Evolutionary conservation across 129 eudicot genomes (phyloP).

Genomic region (Helichrysum umbraculigerum): DNA sequence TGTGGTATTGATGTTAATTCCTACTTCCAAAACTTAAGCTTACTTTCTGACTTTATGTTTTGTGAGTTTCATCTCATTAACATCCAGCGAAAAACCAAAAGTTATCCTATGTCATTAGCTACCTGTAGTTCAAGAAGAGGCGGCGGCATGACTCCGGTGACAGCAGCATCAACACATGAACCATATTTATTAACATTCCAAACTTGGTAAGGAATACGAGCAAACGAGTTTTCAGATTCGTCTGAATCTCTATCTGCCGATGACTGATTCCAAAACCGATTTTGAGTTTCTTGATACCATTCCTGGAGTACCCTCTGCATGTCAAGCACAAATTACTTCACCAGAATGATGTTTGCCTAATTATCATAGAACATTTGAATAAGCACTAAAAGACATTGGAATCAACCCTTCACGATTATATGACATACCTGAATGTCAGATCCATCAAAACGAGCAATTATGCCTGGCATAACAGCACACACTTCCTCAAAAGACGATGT

Average conservation of each 20-base stretch:
- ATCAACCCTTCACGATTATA: slow-evolving; percentile 2
- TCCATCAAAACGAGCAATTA: slow-evolving; percentile 96
- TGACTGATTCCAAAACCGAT: slow-evolving; percentile 58
- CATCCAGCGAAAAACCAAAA: slow-evolving; percentile 1
- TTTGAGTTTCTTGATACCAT: slow-evolving; percentile 66
- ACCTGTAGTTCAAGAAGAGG: slow-evolving; percentile 94
- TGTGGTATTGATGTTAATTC: not conserved
- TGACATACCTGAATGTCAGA: slow-evolving; percentile 77
- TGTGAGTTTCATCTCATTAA: not conserved
- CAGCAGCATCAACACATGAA: slow-evolving; percentile 84
- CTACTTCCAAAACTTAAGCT: not conserved
- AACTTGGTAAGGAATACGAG: slow-evolving; percentile 80
- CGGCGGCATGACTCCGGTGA: slow-evolving; percentile 97
- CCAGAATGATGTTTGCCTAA: slow-evolving; percentile 26
- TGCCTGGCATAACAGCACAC: slow-evolving; percentile 75
- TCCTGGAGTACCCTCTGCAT: slow-evolving; percentile 74
- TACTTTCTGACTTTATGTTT: not conserved
- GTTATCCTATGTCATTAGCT: not conserved
- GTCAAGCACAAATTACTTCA: slow-evolving; percentile 24
- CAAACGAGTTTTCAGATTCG: slow-evolving; percentile 42
- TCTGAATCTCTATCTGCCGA: slow-evolving; percentile 40
- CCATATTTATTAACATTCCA: slow-evolving; percentile 98
- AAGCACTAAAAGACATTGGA: slow-evolving; percentile 8
- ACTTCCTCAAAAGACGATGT: slow-evolving; percentile 78
- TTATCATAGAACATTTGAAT: not conserved